phyloP scores from a whole-genome alignment of 2,329 filamentous ascomycete genomes.

The Botrytis cinerea region DNA sequence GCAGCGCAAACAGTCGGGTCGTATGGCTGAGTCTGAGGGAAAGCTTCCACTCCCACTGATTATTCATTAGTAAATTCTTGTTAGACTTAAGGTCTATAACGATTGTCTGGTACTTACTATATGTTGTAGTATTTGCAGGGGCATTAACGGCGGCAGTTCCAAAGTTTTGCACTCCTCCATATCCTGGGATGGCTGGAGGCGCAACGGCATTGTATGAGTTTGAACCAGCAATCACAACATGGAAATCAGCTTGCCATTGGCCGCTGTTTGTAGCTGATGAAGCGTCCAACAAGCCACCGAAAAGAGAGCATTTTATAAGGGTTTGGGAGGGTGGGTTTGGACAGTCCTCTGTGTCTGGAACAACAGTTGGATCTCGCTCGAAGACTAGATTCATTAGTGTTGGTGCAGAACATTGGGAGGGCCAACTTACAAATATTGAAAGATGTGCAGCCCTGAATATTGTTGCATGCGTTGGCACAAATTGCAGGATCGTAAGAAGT shows the following conservation, averaged over 20 bases:
- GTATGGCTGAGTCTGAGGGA: slow-evolving; percentile 39
- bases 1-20: slow-evolving; percentile 41
- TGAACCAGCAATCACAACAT: slow-evolving; percentile 23
- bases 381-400: slow-evolving; percentile 13
- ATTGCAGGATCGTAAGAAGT: slow-evolving; percentile 23
- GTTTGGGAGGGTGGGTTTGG: slow-evolving; percentile 22
- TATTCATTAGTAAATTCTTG: not conserved
- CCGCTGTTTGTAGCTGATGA: slow-evolving; percentile 19
- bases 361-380: slow-evolving; percentile 19
- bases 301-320: slow-evolving; percentile 24
- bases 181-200: slow-evolving; percentile 32
- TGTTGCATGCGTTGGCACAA: slow-evolving; percentile 22
- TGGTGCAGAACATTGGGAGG: not conserved
- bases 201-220: slow-evolving; percentile 19
- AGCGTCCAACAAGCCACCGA: slow-evolving; percentile 20
- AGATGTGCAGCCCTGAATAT: slow-evolving; percentile 22
- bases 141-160: slow-evolving; percentile 40
- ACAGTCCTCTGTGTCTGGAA: slow-evolving; percentile 15
- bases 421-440: slow-evolving; percentile 21
- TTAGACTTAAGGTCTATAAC: too few species aligned
- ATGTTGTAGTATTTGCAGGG: slow-evolving; percentile 36
- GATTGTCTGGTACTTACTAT: slow-evolving; percentile 25
- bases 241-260: slow-evolving; percentile 22
- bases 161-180: slow-evolving; percentile 38
- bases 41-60: slow-evolving; percentile 36